These are phyloP conservation scores for Xylaria sp. DNA, from an alignment of 2,329 filamentous ascomycete genomes.

Conservation along the genomic window DNA sequence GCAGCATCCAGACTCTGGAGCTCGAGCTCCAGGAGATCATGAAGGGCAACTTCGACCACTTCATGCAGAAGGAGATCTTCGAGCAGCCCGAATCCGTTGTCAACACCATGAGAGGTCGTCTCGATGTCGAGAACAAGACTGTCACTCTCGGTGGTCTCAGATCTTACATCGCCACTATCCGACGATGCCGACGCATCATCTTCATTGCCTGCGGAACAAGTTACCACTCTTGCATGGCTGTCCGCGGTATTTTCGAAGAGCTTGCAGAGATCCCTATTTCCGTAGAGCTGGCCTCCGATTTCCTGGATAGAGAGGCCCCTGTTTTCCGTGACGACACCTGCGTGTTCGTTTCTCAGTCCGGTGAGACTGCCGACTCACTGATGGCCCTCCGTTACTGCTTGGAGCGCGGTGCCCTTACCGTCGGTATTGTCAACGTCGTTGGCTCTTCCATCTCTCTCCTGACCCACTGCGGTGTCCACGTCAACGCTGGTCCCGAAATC, in stretches of 20 bases:
- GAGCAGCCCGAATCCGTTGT: conserved; percentile 99
- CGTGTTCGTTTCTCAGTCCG: conserved; percentile 97
- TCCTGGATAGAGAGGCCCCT: conserved; percentile 91
- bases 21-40: conserved; percentile 99
- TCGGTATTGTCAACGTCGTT: conserved; percentile 97
- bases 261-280: conserved; percentile 96
- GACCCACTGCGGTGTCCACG: conserved; percentile 98
- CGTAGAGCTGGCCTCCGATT: conserved; percentile 95
- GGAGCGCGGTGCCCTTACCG: conserved; percentile 92
- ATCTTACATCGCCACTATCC: conserved; percentile 94
- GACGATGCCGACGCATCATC: conserved; percentile 93
- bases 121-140: conserved; percentile 87
- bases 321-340: conserved; percentile 99
- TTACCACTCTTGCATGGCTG: conserved; percentile 99
- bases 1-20: conserved; percentile 96
- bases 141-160: conserved; percentile 93
- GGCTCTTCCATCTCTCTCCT: conserved; percentile 97
- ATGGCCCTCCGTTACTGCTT: conserved; percentile 97
- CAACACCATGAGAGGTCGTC: conserved; percentile 99
- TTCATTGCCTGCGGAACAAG: conserved; percentile 99
- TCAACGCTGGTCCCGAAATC: conserved; percentile 97
- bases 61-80: conserved; percentile 99
- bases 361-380: conserved; percentile 95
- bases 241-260: conserved; percentile 96
- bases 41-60: conserved; percentile 99